phyloP scores from a whole-genome alignment of 148 eudicot genomes.

The Cornus kousa region DNA sequence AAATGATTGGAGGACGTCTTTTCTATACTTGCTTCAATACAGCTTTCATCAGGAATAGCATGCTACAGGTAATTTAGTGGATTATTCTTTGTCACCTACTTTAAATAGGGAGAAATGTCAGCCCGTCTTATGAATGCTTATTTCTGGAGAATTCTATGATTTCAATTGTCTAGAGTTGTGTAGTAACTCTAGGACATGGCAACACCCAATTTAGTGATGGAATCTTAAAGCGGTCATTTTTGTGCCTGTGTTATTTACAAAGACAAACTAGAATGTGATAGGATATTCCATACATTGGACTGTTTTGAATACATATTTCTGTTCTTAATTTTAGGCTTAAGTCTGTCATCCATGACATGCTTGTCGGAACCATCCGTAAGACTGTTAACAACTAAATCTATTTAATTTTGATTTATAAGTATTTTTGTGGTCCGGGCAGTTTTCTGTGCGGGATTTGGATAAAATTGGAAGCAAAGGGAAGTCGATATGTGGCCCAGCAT shows the following conservation, averaged over 20 bases:
- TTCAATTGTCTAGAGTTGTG: too few species aligned
- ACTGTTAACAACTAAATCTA: neutral
- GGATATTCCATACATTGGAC: neutral
- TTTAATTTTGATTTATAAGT: neutral
- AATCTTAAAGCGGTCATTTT: too few species aligned
- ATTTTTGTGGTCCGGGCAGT: constrained; percentile 25
- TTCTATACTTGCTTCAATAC: constrained; percentile 70
- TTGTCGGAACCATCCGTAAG: neutral
- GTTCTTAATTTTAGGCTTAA: neutral
- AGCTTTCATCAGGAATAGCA: constrained; percentile 43
- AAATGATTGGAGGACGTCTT: constrained; percentile 56
- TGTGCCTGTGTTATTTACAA: too few species aligned
- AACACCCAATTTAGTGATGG: too few species aligned
- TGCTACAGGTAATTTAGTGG: constrained; percentile 44
- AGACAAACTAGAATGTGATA: too few species aligned
- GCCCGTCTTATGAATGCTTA: neutral
- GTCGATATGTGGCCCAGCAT: constrained; percentile 51
- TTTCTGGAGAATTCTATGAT: too few species aligned
- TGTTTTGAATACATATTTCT: too few species aligned
- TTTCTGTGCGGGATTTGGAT: constrained; percentile 43
- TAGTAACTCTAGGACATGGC: too few species aligned
- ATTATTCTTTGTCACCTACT: neutral
- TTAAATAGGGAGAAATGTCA: neutral
- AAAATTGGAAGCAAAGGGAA: constrained; percentile 44
- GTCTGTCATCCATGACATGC: too few species aligned